These are phyloP conservation scores for Pulicaria dysenterica DNA, from an alignment of 129 eudicot species.

Conservation along the genomic window DNA sequence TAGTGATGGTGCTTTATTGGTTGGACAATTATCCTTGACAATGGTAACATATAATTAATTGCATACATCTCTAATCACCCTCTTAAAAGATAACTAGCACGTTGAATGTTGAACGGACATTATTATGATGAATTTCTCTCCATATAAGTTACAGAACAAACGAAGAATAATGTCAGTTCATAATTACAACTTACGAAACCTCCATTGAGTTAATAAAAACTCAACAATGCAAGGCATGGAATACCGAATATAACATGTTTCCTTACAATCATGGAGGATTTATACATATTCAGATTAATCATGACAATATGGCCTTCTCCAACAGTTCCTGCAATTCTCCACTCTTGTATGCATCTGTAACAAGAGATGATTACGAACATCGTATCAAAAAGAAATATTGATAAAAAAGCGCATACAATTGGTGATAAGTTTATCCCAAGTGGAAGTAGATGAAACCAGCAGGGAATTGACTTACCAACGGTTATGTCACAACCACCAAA, in stretches of 20 bases:
- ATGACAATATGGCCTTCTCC: conserved; percentile 81
- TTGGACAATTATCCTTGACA: no score
- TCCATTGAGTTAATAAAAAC: background rate
- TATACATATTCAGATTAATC: conserved; percentile 32
- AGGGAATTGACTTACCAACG: conserved; percentile 49
- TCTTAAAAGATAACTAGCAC: no score
- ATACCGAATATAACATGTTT: conserved; percentile 27
- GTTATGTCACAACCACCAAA: conserved; percentile 97
- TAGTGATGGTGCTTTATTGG: no score
- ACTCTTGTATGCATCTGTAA: conserved; percentile 84
- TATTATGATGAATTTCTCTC: conserved; percentile 14
- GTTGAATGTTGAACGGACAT: background rate
- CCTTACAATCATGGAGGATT: conserved; percentile 17
- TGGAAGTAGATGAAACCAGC: background rate
- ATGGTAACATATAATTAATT: no score
- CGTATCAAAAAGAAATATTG: background rate
- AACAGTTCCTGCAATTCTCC: conserved; percentile 87
- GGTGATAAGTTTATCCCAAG: background rate
- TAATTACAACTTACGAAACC: conserved; percentile 19
- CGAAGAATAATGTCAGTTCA: conserved; percentile 15
- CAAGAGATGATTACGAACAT: background rate
- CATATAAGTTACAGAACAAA: conserved; percentile 1
- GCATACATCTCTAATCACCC: no score
- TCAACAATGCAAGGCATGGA: conserved; percentile 22
- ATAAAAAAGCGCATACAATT: conserved; percentile 10